Conservation (phyloP, 1,284 basidiomycete genomes). For the Cystobasidiaceae sp. region DNA sequence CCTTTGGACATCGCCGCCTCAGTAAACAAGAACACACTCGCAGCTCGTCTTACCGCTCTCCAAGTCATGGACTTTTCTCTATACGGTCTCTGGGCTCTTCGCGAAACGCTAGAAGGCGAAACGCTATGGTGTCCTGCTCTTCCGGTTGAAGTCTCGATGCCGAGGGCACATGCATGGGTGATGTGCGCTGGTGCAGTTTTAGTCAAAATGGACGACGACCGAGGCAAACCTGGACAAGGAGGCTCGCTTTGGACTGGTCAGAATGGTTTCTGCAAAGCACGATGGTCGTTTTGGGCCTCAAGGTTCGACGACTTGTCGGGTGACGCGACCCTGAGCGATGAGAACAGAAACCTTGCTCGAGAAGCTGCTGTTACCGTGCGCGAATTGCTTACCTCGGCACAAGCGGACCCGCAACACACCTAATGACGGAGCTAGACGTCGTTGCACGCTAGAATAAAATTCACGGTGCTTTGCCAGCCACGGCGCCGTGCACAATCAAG, state of each 20-base stretch:
- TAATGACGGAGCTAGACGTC: too few relatives aligned
- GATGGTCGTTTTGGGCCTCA: constrained; percentile 18
- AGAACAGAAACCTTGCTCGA: not conserved
- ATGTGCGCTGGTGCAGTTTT: not conserved
- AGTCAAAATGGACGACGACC: not conserved
- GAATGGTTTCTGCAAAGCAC: constrained; percentile 11
- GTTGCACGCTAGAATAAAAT: too few relatives aligned
- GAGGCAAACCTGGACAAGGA: constrained; percentile 4
- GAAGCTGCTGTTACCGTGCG: constrained; percentile 4
- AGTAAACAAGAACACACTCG: not conserved
- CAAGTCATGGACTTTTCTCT: not conserved
- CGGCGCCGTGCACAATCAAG: too few relatives aligned
- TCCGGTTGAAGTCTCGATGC: not conserved
- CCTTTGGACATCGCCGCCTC: not conserved
- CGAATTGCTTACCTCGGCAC: too few relatives aligned
- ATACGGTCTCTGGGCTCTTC: constrained; percentile 16
- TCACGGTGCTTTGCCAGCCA: too few relatives aligned
- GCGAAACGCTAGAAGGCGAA: constrained; percentile 23
- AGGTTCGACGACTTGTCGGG: not conserved
- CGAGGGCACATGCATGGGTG: constrained; percentile 9
- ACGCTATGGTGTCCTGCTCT: not conserved
- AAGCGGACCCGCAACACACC: too few relatives aligned
- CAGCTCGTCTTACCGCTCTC: not conserved
- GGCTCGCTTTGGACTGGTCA: constrained; percentile 17
- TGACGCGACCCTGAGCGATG: not conserved